phyloP scores from a whole-genome alignment of 768 basidiomycete genomes.

The Gyrodon lividus region DNA sequence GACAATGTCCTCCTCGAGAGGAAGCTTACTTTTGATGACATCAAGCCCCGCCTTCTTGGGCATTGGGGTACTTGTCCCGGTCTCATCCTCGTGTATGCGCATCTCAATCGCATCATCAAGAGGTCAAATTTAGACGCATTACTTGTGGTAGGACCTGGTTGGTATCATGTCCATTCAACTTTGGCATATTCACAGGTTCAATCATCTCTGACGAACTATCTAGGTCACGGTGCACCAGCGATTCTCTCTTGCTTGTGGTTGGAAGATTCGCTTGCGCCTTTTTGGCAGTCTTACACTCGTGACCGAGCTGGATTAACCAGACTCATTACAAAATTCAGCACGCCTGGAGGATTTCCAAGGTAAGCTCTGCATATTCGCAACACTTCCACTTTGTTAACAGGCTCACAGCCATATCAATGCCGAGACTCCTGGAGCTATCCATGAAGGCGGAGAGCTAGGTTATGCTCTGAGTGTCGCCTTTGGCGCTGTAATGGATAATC shows the following conservation, averaged over 20 bases:
- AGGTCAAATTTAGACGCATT: conserved; percentile 62
- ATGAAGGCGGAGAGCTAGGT: conserved; percentile 90
- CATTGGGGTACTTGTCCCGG: conserved; percentile 88
- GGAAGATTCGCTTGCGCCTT: conserved; percentile 66
- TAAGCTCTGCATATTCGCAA: conserved; percentile 25
- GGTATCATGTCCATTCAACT: conserved; percentile 2
- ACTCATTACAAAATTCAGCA: conserved; percentile 74
- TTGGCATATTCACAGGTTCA: too few species aligned
- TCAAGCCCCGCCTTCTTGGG: conserved; percentile 79
- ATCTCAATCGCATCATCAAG: conserved; percentile 62
- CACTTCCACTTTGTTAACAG: background rate
- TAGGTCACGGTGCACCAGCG: conserved; percentile 83
- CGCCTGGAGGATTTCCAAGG: conserved; percentile 83
- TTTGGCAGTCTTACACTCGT: conserved; percentile 57
- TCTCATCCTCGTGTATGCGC: conserved; percentile 67
- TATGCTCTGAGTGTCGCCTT: conserved; percentile 86
- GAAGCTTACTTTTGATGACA: conserved; percentile 58
- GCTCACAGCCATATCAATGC: conserved; percentile 68
- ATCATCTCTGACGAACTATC: background rate
- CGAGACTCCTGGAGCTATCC: conserved; percentile 85
- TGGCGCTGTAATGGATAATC: conserved; percentile 90
- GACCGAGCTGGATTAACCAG: conserved; percentile 58
- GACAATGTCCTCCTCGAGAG: conserved; percentile 67
- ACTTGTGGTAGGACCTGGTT: conserved; percentile 79
- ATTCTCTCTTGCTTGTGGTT: conserved; percentile 86